A percentile compares a stretch with the other conserved stretches of the same genome.
Conservation (phyloP, 1,139 yeast genomes). For the Arxiozyma bovina region DNA sequence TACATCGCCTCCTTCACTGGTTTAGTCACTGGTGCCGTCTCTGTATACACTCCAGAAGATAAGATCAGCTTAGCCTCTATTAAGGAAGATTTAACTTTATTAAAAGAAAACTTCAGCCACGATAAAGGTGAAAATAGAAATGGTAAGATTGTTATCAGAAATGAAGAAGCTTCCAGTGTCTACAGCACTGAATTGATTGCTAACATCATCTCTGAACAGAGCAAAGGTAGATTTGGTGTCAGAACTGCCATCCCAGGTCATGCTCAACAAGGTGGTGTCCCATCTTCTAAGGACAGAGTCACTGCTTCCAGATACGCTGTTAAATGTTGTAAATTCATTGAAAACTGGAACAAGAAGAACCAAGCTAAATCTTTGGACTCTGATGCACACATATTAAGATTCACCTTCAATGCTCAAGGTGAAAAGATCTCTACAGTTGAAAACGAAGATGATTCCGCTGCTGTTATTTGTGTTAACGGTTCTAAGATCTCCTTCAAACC, state of each 20-base stretch:
- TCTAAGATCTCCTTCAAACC: conserved; percentile 50
- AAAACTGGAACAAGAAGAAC: conserved; percentile 38
- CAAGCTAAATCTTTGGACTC: conserved; percentile 28
- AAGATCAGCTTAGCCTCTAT: conserved; percentile 50
- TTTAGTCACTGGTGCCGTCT: conserved; percentile 64
- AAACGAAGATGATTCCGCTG: conserved; percentile 41
- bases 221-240: conserved; percentile 71
- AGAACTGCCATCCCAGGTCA: conserved; percentile 98
- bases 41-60: conserved; percentile 69
- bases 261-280: conserved; percentile 95
- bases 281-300: conserved; percentile 90
- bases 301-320: conserved; percentile 87
- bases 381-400: conserved; percentile 34
- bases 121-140: conserved; percentile 56
- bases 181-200: conserved; percentile 76
- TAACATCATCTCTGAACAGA: conserved; percentile 70
- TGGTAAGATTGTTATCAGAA: conserved; percentile 80
- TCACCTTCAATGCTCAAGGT: conserved; percentile 35
- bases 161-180: conserved; percentile 76
- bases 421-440: conserved; percentile 34
- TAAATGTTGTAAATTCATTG: conserved; percentile 79
- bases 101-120: conserved; percentile 47
- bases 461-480: conserved; percentile 64
- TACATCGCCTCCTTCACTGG: conserved; percentile 66
- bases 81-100: conserved; percentile 51